Evolutionary conservation across 306 rosid genomes (phyloP).

Genomic region (Casuarina equisetifolia): DNA sequence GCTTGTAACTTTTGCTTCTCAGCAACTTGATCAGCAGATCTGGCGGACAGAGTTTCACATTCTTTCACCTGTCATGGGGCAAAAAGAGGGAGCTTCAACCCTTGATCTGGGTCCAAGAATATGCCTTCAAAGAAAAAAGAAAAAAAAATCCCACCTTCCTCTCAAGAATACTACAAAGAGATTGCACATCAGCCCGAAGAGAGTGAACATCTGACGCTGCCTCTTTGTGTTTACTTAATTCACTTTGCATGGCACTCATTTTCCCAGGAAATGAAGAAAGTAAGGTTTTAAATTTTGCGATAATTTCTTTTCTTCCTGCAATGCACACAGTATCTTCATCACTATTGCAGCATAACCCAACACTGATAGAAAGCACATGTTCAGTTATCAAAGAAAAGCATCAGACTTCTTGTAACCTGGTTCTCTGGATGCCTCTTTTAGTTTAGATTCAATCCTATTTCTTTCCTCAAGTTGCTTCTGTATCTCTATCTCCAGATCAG

Average conservation of each 20-base stretch:
- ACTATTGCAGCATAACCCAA: slow-evolving; percentile 19
- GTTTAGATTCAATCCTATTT: slow-evolving; percentile 57
- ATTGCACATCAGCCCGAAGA: slow-evolving; percentile 79
- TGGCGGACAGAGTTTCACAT: slow-evolving; percentile 51
- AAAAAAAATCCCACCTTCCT: slow-evolving; percentile 65
- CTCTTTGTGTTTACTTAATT: slow-evolving; percentile 75
- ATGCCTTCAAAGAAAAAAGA: slow-evolving; percentile 6
- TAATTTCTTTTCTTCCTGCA: slow-evolving; percentile 87
- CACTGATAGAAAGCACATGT: slow-evolving; percentile 11
- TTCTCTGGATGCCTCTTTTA: slow-evolving; percentile 75
- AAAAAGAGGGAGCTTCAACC: slow-evolving; percentile 13
- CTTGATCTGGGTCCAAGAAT: slow-evolving; percentile 24
- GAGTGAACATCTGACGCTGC: slow-evolving; percentile 85
- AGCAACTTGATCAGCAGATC: slow-evolving; percentile 58
- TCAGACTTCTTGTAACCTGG: slow-evolving; percentile 50
- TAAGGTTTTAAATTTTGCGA: slow-evolving; percentile 78
- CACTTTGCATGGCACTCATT: slow-evolving; percentile 89
- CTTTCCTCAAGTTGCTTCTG: slow-evolving; percentile 64
- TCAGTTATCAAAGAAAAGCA: background rate
- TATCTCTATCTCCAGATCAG: slow-evolving; percentile 61
- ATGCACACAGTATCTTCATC: slow-evolving; percentile 32
- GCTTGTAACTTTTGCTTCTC: slow-evolving; percentile 66
- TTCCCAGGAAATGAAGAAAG: slow-evolving; percentile 92
- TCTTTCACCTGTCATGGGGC: slow-evolving; percentile 61
- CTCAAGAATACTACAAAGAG: slow-evolving; percentile 69